Evolutionary conservation across 306 rosid species (phyloP).

Genomic region (Prunus salicina): DNA sequence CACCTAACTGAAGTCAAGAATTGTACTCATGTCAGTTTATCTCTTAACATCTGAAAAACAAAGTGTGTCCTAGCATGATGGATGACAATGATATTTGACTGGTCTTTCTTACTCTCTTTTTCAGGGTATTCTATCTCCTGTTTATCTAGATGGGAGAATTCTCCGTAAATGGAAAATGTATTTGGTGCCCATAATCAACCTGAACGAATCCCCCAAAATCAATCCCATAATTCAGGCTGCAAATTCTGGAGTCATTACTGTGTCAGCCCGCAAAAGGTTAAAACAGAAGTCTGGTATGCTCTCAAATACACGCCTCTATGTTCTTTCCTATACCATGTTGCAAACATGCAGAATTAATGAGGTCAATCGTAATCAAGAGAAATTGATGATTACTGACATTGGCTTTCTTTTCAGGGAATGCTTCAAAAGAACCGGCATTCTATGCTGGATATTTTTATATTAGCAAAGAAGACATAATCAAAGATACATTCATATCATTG

Average conservation of each 20-base stretch:
- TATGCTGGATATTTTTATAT: conserved; percentile 67
- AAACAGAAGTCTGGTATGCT: conserved; percentile 46
- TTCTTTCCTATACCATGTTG: not conserved
- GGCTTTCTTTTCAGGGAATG: conserved; percentile 46
- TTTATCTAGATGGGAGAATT: conserved; percentile 54
- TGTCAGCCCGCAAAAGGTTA: conserved; percentile 33
- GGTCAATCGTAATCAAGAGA: conserved; percentile 11
- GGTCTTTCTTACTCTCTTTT: conserved; percentile 13
- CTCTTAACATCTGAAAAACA: not conserved
- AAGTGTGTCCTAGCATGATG: not conserved
- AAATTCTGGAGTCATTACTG: conserved; percentile 33
- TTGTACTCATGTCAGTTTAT: not conserved
- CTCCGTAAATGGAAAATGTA: conserved; percentile 70
- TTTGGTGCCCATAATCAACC: conserved; percentile 60
- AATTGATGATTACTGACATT: not conserved
- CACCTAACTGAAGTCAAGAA: not conserved
- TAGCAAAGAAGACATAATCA: conserved; percentile 41
- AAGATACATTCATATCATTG: conserved; percentile 80
- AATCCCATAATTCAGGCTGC: conserved; percentile 40
- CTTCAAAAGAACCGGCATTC: conserved; percentile 63
- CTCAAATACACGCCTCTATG: not conserved
- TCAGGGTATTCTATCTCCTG: conserved; percentile 89
- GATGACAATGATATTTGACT: conserved; percentile 15
- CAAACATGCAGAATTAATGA: conserved; percentile 1
- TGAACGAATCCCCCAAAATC: conserved; percentile 51